Base-by-base conservation (phyloP, 202 grass and related monocot genomes). In the Alloteropsis angusta region DNA sequence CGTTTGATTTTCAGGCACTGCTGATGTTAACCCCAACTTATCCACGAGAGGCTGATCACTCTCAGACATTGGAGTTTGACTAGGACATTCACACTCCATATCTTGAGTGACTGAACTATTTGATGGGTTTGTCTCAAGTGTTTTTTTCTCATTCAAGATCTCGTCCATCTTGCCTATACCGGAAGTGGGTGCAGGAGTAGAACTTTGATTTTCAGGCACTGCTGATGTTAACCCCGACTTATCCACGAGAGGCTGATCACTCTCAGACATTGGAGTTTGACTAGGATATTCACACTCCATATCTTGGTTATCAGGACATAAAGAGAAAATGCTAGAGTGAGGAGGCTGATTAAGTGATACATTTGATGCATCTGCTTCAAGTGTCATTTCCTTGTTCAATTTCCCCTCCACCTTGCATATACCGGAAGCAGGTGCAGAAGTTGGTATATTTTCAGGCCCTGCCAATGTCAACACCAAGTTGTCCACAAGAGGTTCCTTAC, bases 231-330 rank as follows among this genome's bases (percentile, higher is more conserved):
- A 77, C 6, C 65, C 57, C 26, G 67, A 75, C 56, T 82, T 53
- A 43, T 66, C 57, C 41, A 83, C 17, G 44, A 81, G 41, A 56
- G 37, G 56, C 48, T 84, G 80, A 18, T 81, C 67, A 68, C 49
- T 81, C 75, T 86, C 75, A 36, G 78, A 62, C 68, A 56, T 85
- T 57, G 68, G 83, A 79, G 36, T 75, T 75, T 62, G 54, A 79
- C 75, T 50, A 81, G 75, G 80, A 76, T 13, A 71, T 47, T 74
- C 70, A 65, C 23, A 66, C 26, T 58, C 75, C 65, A 72, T 65
- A 37, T 71, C 60, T 58, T 75, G 63, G 70, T 74, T 77, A 67
- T 67, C 71, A 75, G 23, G 60, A 67, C 60, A 47, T 45, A 12
- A 54, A 56, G 21, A 10, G 45, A 52, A 21, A 64, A 54, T 3